Evolutionary conservation across 371 early-diverging fungal species (phyloP).

Genomic region (Apophysomyces trapeziformis): DNA sequence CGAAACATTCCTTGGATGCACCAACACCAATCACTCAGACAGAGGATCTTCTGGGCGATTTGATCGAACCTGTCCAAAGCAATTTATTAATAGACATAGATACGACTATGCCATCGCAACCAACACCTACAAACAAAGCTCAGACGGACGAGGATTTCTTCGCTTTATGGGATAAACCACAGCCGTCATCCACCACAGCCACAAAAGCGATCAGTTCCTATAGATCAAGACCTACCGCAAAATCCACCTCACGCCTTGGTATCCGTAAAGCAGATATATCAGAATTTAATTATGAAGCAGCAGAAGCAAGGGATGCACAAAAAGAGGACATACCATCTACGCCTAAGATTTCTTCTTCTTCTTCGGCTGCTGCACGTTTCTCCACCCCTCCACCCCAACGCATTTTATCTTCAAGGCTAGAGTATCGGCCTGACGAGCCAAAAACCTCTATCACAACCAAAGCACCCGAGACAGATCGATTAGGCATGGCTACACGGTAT

Average conservation of each 20-base stretch:
- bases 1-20: constrained; percentile 41
- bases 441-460: not conserved
- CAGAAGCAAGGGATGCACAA: constrained; percentile 78
- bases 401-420: constrained; percentile 16
- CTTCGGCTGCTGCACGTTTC: constrained; percentile 1
- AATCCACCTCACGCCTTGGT: constrained; percentile 9
- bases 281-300: constrained; percentile 81
- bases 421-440: constrained; percentile 4
- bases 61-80: not conserved
- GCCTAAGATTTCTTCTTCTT: not conserved
- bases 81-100: constrained; percentile 19
- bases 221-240: constrained; percentile 3
- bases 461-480: constrained; percentile 39
- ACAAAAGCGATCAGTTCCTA: constrained; percentile 7
- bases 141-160: constrained; percentile 24
- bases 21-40: not conserved
- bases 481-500: constrained; percentile 57
- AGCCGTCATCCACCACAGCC: not conserved
- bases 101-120: not conserved
- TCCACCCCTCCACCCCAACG: constrained; percentile 5
- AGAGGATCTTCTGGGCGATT: not conserved
- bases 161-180: constrained; percentile 20
- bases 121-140: not conserved
- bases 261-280: constrained; percentile 19
- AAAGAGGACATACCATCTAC: constrained; percentile 31